phyloP scores from a whole-genome alignment of 2,329 filamentous ascomycete species.

The Helminthosporium solani region DNA sequence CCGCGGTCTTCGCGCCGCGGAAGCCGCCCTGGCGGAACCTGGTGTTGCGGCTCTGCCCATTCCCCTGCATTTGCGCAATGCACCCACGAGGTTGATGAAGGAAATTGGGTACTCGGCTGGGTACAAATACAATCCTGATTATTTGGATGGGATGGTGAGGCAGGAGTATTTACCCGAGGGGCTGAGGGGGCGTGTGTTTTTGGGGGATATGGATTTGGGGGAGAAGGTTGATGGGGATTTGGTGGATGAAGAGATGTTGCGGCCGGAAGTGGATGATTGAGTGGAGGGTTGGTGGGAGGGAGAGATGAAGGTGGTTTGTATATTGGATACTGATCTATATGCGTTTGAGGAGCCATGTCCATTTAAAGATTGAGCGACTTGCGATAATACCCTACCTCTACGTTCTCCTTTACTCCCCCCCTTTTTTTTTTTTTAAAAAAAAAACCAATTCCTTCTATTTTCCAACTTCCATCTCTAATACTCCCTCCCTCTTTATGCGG shows the following conservation, averaged over 20 bases:
- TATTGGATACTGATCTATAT: neutral
- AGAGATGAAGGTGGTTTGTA: neutral
- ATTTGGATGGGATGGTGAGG: slow-evolving; percentile 73
- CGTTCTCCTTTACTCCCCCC: no score
- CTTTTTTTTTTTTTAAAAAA: no score
- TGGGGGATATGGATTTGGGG: slow-evolving; percentile 80
- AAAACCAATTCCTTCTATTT: no score
- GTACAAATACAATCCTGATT: slow-evolving; percentile 97
- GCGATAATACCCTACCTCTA: neutral
- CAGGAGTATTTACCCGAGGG: slow-evolving; percentile 90
- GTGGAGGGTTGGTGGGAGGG: no score
- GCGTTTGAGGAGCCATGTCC: no score
- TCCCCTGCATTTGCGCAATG: slow-evolving; percentile 85
- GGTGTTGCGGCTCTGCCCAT: slow-evolving; percentile 80
- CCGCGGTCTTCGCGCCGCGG: slow-evolving; percentile 76
- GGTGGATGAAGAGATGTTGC: slow-evolving; percentile 26
- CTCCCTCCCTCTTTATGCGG: no score
- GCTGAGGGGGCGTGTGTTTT: slow-evolving; percentile 68
- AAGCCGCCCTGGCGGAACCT: slow-evolving; percentile 75
- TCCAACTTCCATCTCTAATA: no score
- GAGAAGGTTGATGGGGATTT: slow-evolving; percentile 64
- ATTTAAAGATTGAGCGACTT: neutral
- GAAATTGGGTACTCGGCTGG: slow-evolving; percentile 86
- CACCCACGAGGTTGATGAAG: slow-evolving; percentile 88
- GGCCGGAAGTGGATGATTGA: slow-evolving; percentile 28